A percentile compares a stretch with the other conserved stretches of the same genome.
phyloP scores from a whole-genome alignment of 163 green algal species.

The Scenedesmus sp. region DNA sequence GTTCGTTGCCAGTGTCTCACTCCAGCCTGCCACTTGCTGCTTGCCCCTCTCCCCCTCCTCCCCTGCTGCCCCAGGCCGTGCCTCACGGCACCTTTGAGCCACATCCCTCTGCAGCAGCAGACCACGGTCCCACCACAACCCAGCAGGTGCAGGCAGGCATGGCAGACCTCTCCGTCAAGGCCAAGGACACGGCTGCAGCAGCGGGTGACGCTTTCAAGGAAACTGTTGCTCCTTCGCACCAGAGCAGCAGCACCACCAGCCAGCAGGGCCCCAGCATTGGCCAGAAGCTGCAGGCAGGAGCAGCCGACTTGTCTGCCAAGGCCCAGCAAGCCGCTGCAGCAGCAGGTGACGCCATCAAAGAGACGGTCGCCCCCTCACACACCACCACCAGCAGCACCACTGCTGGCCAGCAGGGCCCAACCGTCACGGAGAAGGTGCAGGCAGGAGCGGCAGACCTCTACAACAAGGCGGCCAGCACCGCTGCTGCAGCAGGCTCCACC shows the following conservation, averaged over 20 bases:
- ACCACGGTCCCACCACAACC: neutral
- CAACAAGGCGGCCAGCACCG: no score
- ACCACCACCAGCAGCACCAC: neutral
- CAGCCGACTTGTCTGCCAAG: neutral
- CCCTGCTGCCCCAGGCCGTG: neutral
- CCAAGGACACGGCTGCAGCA: neutral
- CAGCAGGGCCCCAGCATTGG: neutral
- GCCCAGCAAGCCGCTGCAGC: neutral
- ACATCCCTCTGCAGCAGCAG: neutral
- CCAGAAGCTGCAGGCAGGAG: neutral
- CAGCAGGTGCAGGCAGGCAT: neutral
- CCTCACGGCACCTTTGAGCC: neutral
- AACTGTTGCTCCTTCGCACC: neutral
- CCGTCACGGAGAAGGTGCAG: no score
- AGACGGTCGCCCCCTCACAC: slow-evolving; percentile 5
- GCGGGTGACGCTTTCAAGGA: slow-evolving; percentile 25
- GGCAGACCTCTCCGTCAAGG: slow-evolving; percentile 3
- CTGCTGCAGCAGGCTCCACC: no score
- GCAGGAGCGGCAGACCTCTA: no score
- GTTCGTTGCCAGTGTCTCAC: neutral
- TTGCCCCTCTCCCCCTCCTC: neutral
- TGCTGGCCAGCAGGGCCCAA: no score
- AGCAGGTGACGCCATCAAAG: slow-evolving; percentile 24
- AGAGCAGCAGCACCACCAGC: neutral
- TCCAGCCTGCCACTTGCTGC: neutral